Evolutionary conservation across 441 rosid species (phyloP), one percentile per base, ranked within the genome.

Genomic region (Corymbia citriodora): DNA sequence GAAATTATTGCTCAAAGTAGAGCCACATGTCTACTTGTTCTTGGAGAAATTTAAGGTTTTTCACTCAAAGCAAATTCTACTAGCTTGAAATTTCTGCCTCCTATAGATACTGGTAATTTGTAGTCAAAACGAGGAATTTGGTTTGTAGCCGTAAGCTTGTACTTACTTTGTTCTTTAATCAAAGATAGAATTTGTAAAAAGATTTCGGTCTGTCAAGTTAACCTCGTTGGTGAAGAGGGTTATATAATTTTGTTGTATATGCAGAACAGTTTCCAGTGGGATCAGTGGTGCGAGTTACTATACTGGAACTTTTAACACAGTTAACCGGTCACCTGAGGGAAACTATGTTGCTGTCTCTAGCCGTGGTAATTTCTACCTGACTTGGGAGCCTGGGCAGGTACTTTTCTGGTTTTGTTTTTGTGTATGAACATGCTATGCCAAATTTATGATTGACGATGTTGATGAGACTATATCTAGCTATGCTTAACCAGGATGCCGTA

Each of bases 341-440:
- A 96, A 90, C 93, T 98, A 98, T 93, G 98, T 97, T 27, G 99
- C 99, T 90, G 99, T 98, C 93, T 98, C 99, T 48, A 97, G 99
- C 93, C 99, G 99, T 86, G 99, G 99, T 70, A 98, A 98, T 95
- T 98, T 98, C 95, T 97, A 96, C 90, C 93, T 97, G 90, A 98
- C 99, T 72, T 98, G 99, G 99, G 96, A 98, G 92, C 99, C 99
- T 90, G 99, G 99, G 72, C 99, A 98, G 97, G 99, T 96, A 89
- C 89, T 91, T 21, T 40, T 87, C 70, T 88, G 90, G 55, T 27
- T 61, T 50, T 85, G 19, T 31, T 54, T 74, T 45, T 40, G 29
- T 54, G 68, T 79, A 27, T 79, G 52, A 79, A 70, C 25, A 70
- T 70, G 57, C 33, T 48, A 18, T 89, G 55, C 27, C 53, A 25